These are phyloP conservation scores for Mycosarcoma maydis DNA, from an alignment of 1,284 basidiomycete genomes.

Conservation along the genomic window DNA sequence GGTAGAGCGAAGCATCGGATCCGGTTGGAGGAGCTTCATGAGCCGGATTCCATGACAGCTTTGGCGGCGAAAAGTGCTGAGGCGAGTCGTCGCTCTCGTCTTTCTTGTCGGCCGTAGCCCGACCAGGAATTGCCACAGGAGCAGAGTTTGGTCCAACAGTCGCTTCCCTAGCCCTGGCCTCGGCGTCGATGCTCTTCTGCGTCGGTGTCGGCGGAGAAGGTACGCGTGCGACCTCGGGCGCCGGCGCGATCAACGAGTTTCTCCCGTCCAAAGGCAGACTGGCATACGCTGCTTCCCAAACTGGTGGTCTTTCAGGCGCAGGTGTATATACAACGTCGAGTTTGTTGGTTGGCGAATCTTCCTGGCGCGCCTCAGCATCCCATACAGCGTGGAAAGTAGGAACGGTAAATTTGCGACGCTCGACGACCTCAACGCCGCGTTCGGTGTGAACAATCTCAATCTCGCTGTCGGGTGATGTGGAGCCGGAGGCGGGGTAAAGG, in stretches of 20 bases:
- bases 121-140: constrained; percentile 13
- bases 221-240: constrained; percentile 60
- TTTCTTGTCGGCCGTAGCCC: background rate
- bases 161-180: constrained; percentile 5
- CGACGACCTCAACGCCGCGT: constrained; percentile 66
- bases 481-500: constrained; percentile 75
- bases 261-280: constrained; percentile 85
- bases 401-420: constrained; percentile 73
- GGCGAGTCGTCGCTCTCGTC: constrained; percentile 28
- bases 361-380: constrained; percentile 70
- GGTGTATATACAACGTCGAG: background rate
- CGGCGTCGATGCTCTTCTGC: constrained; percentile 31
- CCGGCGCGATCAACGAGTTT: constrained; percentile 80
- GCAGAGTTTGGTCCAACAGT: constrained; percentile 3
- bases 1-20: constrained; percentile 61
- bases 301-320: constrained; percentile 28
- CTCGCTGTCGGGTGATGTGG: constrained; percentile 49
- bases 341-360: background rate
- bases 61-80: constrained; percentile 52
- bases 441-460: constrained; percentile 53
- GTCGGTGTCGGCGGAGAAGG: constrained; percentile 47
- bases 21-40: constrained; percentile 68
- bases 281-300: constrained; percentile 75
- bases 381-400: constrained; percentile 78
- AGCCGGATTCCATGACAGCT: constrained; percentile 70